Conservation (phyloP, 768 basidiomycete species). For the Wakefieldia striispora region DNA sequence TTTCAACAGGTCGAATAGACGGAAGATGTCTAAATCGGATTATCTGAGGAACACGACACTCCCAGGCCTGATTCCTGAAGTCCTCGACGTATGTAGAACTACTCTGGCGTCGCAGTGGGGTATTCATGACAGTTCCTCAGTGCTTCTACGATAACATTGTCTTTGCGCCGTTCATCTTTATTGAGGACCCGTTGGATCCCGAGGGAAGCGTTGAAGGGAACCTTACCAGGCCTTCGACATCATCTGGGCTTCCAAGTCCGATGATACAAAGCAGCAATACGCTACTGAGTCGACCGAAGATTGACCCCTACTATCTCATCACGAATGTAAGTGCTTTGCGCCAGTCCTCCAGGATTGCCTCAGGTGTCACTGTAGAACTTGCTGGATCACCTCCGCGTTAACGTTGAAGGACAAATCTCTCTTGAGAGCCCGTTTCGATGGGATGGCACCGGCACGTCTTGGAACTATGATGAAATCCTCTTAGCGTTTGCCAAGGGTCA, state of each 20-base stretch:
- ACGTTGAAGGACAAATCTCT: conserved; percentile 59
- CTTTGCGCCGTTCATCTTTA: conserved; percentile 94
- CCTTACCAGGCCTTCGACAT: conserved; percentile 39
- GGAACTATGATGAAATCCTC: conserved; percentile 67
- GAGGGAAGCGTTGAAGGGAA: conserved; percentile 47
- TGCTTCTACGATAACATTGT: conserved; percentile 97
- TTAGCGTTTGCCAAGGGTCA: conserved; percentile 59
- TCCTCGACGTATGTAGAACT: conserved; percentile 69
- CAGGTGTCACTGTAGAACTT: conserved; percentile 45
- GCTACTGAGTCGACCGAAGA: conserved; percentile 58
- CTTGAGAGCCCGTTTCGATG: conserved; percentile 63
- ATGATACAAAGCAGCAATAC: conserved; percentile 34
- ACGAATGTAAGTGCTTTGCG: conserved; percentile 53
- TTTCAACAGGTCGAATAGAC: conserved; percentile 96
- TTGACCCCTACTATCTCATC: conserved; percentile 93
- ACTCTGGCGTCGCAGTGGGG: background rate
- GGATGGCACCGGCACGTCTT: conserved; percentile 61
- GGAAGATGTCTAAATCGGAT: conserved; percentile 94
- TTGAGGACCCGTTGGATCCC: conserved; percentile 83
- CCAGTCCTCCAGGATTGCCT: conserved; percentile 1
- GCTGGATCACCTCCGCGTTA: conserved; percentile 65
- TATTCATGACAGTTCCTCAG: conserved; percentile 37
- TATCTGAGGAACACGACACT: conserved; percentile 91
- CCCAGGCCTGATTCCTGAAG: conserved; percentile 77
- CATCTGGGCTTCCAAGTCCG: conserved; percentile 29